Evolutionary conservation across 2,329 filamentous ascomycete species (phyloP).

Genomic region (Aspergillus sp.): DNA sequence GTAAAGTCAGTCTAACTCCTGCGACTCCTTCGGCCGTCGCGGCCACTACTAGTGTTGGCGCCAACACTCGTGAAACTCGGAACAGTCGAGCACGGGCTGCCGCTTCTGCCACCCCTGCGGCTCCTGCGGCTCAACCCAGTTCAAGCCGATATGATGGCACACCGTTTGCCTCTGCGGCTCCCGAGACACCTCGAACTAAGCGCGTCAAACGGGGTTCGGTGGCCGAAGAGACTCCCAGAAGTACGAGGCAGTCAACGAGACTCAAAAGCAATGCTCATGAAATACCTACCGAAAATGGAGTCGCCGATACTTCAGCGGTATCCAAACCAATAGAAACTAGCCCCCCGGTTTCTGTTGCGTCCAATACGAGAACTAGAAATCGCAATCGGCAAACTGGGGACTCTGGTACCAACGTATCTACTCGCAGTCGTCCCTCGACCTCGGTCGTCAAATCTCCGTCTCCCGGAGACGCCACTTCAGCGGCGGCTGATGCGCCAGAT

Average conservation of each 20-base stretch:
- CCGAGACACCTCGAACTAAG: conserved; percentile 33
- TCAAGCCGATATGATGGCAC: conserved; percentile 16
- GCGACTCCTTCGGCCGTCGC: conserved; percentile 5
- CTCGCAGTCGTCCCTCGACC: conserved; percentile 1
- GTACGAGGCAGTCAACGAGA: conserved; percentile 37
- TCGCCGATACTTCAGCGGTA: conserved; percentile 6
- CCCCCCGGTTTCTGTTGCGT: conserved; percentile 14
- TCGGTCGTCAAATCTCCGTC: conserved; percentile 15
- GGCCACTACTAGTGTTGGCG: neutral
- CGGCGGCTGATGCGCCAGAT: conserved; percentile 9
- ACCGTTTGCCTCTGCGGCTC: conserved; percentile 12
- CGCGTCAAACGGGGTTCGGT: conserved; percentile 31
- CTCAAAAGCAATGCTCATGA: conserved; percentile 25
- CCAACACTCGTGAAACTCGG: conserved; percentile 23
- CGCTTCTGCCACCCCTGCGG: conserved; percentile 1
- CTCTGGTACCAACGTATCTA: conserved; percentile 4
- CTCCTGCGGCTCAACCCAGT: conserved; percentile 5
- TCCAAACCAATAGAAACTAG: conserved; percentile 18
- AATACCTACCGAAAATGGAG: conserved; percentile 19
- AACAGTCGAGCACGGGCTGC: conserved; percentile 23
- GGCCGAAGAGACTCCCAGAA: conserved; percentile 32
- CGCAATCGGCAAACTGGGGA: conserved; percentile 15
- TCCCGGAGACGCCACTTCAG: conserved; percentile 15
- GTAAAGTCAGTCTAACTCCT: conserved; percentile 13
- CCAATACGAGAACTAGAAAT: conserved; percentile 18